These are phyloP conservation scores for Scolecobasidium constrictum DNA, from an alignment of 2,329 filamentous ascomycete genomes.

Conservation along the genomic window DNA sequence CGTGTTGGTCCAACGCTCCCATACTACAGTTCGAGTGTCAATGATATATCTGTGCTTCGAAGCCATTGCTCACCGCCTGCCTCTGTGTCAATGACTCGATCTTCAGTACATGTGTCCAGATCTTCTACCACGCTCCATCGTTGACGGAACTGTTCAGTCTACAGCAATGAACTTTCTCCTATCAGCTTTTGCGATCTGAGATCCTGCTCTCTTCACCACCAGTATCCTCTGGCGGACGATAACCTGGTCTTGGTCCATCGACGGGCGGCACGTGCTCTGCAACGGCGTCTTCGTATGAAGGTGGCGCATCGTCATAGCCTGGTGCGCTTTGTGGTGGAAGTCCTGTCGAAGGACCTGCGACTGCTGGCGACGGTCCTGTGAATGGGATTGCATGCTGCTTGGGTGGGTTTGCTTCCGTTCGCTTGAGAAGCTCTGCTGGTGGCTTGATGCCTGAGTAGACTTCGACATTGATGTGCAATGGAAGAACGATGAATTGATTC, in stretches of 20 bases:
- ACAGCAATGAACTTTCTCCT: no score
- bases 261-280: constrained; percentile 67
- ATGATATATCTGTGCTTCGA: no score
- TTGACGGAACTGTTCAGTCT: no score
- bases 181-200: constrained; percentile 5
- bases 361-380: constrained; percentile 2
- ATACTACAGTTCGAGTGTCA: no score
- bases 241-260: constrained; percentile 48
- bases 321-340: constrained; percentile 2
- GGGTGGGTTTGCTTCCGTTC: constrained; percentile 32
- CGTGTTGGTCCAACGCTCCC: no score
- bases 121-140: no score
- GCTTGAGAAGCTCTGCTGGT: constrained; percentile 62
- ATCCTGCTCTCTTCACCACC: constrained; percentile 6
- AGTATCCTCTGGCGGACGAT: constrained; percentile 6
- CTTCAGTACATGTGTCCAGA: no score
- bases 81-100: no score
- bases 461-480: constrained; percentile 66
- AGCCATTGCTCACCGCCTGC: no score
- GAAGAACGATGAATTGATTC: constrained; percentile 68
- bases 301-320: constrained; percentile 65
- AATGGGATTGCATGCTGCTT: constrained; percentile 13
- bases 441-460: constrained; percentile 84
- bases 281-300: constrained; percentile 89
- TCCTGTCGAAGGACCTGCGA: constrained; percentile 14